Evolutionary conservation across 345 rosid species (phyloP).

Genomic region (Aquilaria malaccensis): DNA sequence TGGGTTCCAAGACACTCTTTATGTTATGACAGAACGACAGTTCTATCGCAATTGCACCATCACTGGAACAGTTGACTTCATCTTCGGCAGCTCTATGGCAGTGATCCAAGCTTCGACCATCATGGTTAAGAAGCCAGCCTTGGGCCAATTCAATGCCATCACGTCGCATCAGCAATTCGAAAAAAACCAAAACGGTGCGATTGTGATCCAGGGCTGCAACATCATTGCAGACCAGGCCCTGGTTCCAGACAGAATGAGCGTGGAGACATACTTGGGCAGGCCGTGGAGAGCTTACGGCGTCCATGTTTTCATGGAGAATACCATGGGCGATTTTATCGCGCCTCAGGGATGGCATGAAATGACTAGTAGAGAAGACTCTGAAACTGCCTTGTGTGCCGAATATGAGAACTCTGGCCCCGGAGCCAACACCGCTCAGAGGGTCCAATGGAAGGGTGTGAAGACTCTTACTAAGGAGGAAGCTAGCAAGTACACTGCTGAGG

Average conservation of each 20-base stretch:
- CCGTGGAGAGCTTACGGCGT: conserved; percentile 45
- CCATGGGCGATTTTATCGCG: conserved; percentile 43
- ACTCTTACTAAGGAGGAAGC: conserved; percentile 14
- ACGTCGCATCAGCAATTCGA: conserved; percentile 36
- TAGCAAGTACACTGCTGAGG: conserved; percentile 25
- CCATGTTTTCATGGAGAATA: conserved; percentile 44
- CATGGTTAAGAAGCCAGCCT: conserved; percentile 38
- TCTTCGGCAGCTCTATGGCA: conserved; percentile 53
- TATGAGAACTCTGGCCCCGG: conserved; percentile 46
- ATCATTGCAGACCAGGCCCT: conserved; percentile 47
- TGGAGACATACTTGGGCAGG: conserved; percentile 41
- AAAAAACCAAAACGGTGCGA: conserved; percentile 21
- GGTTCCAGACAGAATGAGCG: conserved; percentile 19
- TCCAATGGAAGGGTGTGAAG: conserved; percentile 39
- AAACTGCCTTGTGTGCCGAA: conserved; percentile 43
- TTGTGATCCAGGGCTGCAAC: conserved; percentile 52
- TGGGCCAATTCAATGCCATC: conserved; percentile 36
- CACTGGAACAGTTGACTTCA: conserved; percentile 68
- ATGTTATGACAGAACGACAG: conserved; percentile 42
- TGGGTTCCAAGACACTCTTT: conserved; percentile 69
- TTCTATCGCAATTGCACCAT: conserved; percentile 59
- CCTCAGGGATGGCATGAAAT: conserved; percentile 44
- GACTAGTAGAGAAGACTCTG: conserved; percentile 16
- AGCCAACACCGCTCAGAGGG: conserved; percentile 28
- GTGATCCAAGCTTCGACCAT: conserved; percentile 59